Base-by-base conservation (phyloP, 2,329 filamentous ascomycete species). In the Ophiobolus disseminans region DNA sequence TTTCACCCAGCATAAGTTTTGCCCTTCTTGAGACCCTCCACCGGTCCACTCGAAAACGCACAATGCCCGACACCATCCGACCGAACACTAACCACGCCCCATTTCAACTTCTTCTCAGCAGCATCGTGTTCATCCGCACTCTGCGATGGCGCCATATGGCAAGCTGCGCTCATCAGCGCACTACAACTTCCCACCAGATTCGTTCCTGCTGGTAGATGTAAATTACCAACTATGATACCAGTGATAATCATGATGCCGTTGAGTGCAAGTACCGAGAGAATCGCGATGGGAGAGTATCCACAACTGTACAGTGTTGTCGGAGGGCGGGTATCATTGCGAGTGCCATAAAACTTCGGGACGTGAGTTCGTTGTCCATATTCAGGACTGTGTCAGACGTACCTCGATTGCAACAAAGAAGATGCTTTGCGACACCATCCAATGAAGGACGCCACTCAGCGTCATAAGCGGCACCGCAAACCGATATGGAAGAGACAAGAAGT, bases 121-220 rank as follows among this genome's bases (percentile, higher is more conserved):
- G 26, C 20, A 19, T 31, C 14, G 16, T 43, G 45, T 14, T 53
- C 39, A 5, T 28, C 20, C 9, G 41, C 36, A 1, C 45, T 40
- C 2, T 19, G 3, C 21, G 31, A 7, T 45, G n/a, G n/a, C n/a
- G n/a, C n/a, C n/a, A n/a, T n/a, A n/a, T 62, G 54, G 31, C 58
- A 62, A 2, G 56, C 56, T 3, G 60, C 56, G n/a, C 40, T 40
- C n/a, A 62, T 63, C 5, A 51, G 54, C 16, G 48, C 34, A 48
- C 59, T 92, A 17, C 86, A 87, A 75, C 78, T 92, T 55, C 88
- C 86, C 19, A 88, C 91, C 78, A 92, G n/a, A n/a, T n/a, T n/a
- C n/a, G n/a, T n/a, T n/a, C n/a, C n/a, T n/a, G n/a, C n/a, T n/a
- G n/a, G n/a, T n/a, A n/a, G n/a, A n/a, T n/a, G n/a, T n/a, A n/a